These are phyloP conservation scores for Tritrichomonas foetus DNA, from an alignment of 208 protist genomes.

Conservation along the genomic window DNA sequence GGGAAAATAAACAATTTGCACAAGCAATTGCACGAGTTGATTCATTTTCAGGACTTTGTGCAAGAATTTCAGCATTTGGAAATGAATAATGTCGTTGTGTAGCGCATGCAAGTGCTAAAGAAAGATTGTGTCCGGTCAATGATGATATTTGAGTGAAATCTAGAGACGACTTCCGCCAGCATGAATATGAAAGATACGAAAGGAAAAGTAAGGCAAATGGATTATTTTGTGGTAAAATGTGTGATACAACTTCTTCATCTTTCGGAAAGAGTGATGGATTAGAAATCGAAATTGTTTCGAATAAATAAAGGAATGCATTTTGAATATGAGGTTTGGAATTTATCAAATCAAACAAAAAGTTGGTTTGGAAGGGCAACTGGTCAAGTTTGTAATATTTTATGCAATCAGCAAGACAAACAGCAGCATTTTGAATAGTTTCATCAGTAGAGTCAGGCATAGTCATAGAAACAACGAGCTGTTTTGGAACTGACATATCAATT, in stretches of 20 bases:
- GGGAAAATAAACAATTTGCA: not conserved
- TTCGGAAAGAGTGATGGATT: not conserved
- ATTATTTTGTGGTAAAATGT: not conserved
- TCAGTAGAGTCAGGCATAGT: not conserved
- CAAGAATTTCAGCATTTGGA: not conserved
- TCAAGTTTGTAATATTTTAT: not conserved
- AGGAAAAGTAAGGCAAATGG: not conserved
- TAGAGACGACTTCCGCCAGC: not conserved
- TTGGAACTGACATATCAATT: not conserved
- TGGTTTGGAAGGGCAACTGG: not conserved
- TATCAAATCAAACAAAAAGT: not conserved
- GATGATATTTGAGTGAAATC: not conserved
- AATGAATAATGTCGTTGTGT: not conserved
- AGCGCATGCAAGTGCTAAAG: not conserved
- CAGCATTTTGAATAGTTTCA: not conserved
- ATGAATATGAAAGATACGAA: not conserved
- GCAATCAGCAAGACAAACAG: not conserved
- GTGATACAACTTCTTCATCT: not conserved
- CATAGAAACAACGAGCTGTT: not conserved
- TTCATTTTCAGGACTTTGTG: not conserved
- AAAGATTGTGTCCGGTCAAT: not conserved
- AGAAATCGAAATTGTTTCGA: not conserved
- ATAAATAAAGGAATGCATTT: not conserved
- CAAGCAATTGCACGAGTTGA: not conserved
- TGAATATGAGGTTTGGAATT: not conserved